Conservation (phyloP, 768 basidiomycete genomes). For the Lanmaoa pseudosensibilis region DNA sequence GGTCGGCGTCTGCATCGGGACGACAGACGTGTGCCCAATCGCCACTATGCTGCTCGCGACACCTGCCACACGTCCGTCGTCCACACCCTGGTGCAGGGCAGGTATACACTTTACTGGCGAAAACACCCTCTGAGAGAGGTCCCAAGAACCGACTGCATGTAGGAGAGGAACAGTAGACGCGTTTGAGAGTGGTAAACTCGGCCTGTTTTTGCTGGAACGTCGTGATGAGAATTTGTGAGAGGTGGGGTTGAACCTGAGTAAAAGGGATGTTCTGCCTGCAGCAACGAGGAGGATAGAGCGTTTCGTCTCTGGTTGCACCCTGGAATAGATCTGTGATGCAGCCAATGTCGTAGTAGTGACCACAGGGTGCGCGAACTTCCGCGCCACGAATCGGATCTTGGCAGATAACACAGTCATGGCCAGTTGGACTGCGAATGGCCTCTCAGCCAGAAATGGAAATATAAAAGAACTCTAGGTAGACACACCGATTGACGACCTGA, state of each 20-base stretch:
- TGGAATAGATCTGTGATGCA: constrained; percentile 38
- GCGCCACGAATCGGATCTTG: constrained; percentile 31
- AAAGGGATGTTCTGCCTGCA: constrained; percentile 35
- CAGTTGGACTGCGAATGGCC: constrained; percentile 13
- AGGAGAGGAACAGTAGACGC: constrained; percentile 40
- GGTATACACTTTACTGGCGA: constrained; percentile 21
- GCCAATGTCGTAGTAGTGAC: constrained; percentile 36
- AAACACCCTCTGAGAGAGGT: constrained; percentile 25
- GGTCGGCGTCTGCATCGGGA: constrained; percentile 24
- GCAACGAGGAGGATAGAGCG: constrained; percentile 43
- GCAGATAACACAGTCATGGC: constrained; percentile 38
- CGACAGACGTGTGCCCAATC: constrained; percentile 27
- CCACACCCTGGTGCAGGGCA: constrained; percentile 23
- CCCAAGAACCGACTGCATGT: constrained; percentile 40
- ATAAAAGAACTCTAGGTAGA: not conserved
- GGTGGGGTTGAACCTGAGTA: constrained; percentile 22
- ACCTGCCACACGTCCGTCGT: constrained; percentile 26
- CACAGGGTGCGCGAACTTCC: constrained; percentile 34
- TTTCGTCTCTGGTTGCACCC: constrained; percentile 37
- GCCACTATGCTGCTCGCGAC: constrained; percentile 25
- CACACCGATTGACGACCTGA: constrained; percentile 16
- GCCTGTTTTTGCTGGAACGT: constrained; percentile 26
- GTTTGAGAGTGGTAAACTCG: constrained; percentile 36
- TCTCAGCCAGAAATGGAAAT: not conserved
- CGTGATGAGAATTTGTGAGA: constrained; percentile 19